Evolutionary conservation across 2,329 filamentous ascomycete species (phyloP), one percentile per base, ranked within the genome.

Genomic region (Aspergillus bombycis): DNA sequence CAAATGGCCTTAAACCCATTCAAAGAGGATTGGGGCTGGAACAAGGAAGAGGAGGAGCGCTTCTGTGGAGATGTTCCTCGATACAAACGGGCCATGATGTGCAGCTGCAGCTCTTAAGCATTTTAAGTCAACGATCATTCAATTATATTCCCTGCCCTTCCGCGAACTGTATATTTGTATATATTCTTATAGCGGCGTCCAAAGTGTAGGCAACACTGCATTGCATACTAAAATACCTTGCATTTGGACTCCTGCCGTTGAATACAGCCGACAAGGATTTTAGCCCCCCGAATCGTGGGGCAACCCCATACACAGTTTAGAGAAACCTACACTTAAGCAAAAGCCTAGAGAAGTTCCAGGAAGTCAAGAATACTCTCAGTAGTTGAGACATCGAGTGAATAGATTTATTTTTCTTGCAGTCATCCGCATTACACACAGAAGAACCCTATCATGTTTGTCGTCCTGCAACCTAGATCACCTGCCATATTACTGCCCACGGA

Each of bases 1-100:
- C 87, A 92, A 52, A 91, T 98, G 89, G 87, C 89, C 2, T 80
- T 94, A 46, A 84, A 92, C 71, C 95, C 95, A 0, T 99, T 97
- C 72, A 85, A 92, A 62, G 94, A 98, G 79, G 82, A 53, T 72
- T 84, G 71, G 78, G 79, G 67, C 82, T 86, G 82, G 62, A 82
- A 95, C 67, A 81, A 80, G 58, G 87, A 88, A 19, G 92, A 97
- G 74, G 94, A 97, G 77, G 84, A 89, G 70, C 84, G 94, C 66
- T 96, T 92, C 83, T 92, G 89, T 70, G 90, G 91, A 2, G 93
- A 97, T 79, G 92, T 96, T 60, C 94, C 94, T 0, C 88, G 86
- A 74, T 84, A 84, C 53, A 88, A 89, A 78, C 86, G 92, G 69
- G 91, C 91, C 38, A 88, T 97, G 86, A 94, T 97, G 82, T 98